phyloP scores from a whole-genome alignment of 164 flowering plant species.

The Platanus orientalis region DNA sequence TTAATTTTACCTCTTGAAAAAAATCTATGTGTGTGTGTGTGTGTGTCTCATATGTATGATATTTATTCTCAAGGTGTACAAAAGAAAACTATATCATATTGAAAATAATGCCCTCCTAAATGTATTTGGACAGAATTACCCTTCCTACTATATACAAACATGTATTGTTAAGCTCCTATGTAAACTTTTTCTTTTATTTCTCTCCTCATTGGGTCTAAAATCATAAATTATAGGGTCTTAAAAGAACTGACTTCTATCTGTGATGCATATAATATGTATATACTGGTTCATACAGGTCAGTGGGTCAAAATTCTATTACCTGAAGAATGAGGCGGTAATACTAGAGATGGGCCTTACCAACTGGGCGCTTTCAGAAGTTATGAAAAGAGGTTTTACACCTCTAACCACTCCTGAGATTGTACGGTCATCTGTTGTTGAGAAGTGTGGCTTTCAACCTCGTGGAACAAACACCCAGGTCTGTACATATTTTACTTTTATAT shows the following conservation, averaged over 20 bases:
- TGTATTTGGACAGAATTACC: no score
- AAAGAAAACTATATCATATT: no score
- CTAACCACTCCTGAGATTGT: conserved; percentile 90
- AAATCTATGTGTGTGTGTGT: no score
- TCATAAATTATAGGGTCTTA: not conserved
- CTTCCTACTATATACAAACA: no score
- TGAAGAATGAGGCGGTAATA: conserved; percentile 92
- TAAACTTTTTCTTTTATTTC: not conserved
- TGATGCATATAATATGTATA: not conserved
- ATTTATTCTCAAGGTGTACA: no score
- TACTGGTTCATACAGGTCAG: conserved; percentile 57
- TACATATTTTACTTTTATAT: not conserved
- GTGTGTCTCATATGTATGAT: no score
- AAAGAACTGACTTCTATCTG: not conserved
- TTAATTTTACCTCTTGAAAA: no score
- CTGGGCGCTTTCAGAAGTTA: conserved; percentile 87
- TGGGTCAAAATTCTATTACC: conserved; percentile 93
- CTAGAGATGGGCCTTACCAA: conserved; percentile 84
- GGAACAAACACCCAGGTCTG: conserved; percentile 89
- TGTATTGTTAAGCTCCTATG: no score
- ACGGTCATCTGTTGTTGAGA: conserved; percentile 79
- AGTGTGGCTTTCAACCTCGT: conserved; percentile 98
- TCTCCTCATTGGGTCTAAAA: not conserved
- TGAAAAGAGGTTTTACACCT: conserved; percentile 75
- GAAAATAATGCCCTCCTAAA: no score